Percentiles rank a stretch among this genome's conserved stretches.
These are phyloP conservation scores for Pythium aquatile DNA, from an alignment of 352 stramenopile species.

Conservation along the genomic window DNA sequence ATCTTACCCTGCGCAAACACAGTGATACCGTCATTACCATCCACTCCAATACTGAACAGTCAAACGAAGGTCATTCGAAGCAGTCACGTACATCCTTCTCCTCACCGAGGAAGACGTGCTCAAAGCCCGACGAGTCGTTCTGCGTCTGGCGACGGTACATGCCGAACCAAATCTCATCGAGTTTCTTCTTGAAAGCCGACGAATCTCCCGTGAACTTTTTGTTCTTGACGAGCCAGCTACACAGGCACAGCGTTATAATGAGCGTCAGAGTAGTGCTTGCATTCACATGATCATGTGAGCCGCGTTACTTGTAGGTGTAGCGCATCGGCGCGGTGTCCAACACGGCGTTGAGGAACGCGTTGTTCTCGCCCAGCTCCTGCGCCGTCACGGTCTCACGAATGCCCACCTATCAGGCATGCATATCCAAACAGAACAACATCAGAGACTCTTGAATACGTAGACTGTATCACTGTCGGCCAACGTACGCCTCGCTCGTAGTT, in stretches of 20 bases:
- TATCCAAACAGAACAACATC: background rate
- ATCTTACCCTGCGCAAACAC: conserved; percentile 63
- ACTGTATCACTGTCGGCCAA: background rate
- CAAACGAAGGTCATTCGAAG: no score
- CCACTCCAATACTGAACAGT: background rate
- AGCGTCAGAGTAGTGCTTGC: background rate
- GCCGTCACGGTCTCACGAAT: conserved; percentile 82
- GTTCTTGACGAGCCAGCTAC: conserved; percentile 80
- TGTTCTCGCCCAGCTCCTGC: conserved; percentile 89
- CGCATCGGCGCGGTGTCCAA: conserved; percentile 93
- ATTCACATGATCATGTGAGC: background rate
- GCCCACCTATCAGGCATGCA: conserved; percentile 52
- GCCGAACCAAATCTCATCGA: conserved; percentile 94
- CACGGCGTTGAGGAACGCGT: conserved; percentile 90
- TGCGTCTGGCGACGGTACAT: conserved; percentile 88
- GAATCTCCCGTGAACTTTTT: conserved; percentile 78
- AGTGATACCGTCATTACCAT: background rate
- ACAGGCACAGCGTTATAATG: background rate
- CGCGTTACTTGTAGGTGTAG: conserved; percentile 87
- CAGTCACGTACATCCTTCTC: conserved; percentile 81
- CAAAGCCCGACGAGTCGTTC: conserved; percentile 94
- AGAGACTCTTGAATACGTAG: no score
- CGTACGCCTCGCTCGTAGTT: conserved; percentile 83
- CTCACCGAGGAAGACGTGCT: conserved; percentile 97
- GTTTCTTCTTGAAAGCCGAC: conserved; percentile 84